Base-by-base conservation (phyloP, 805 yeast species). In the Lipomyces mesembrius region DNA sequence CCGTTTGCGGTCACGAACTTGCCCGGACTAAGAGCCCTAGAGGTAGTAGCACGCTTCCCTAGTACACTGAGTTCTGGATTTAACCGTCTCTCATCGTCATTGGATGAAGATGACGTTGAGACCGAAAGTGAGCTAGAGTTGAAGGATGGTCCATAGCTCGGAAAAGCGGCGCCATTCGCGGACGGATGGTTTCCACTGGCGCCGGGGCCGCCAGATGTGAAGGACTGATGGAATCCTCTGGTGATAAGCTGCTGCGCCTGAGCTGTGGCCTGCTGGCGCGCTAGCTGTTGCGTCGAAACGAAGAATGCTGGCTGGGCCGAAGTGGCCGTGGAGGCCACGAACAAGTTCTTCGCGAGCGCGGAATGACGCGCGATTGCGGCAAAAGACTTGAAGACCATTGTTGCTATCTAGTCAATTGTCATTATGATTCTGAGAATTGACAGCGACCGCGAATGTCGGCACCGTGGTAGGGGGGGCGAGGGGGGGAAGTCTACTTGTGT, bases 301-400 rank as follows among this genome's bases (percentile, higher is more conserved):
- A 80, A 80, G 70, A 80, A 80, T 35, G 78, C 72, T 63, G 81
- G 77, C 69, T 77, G 75, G 27, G 75, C 65, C 14, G 76, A 67
- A 55, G 72, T 64, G 8, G 73, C 61, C 32, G 78, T 69, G 17
- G 79, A 66, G 29, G 78, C 74, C 75, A 79, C 72, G 63, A 72
- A 79, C 52, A 79, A 68, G 63, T 74, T 77, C 68, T 79, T 77
- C 49, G 82, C 81, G 60, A 80, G 76, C 62, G 77, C 72, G 9
- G 81, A 77, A 49, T 79, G 78, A 59, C 80, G 74, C 32, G 80
- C 75, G 52, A 79, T 67, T 56, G 73, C 71, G 27, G 78, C 74
- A 58, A 79, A 76, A 22, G 82, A 74, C 71, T 79, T 79, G 75
- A 79, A 76, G 55, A 78, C 72, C 81, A 79, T 78, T 54, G 55